A percentile compares a stretch with the other conserved stretches of the same genome.
phyloP scores from a whole-genome alignment of 2,329 filamentous ascomycete species.

The Lachnellula willkommii region DNA sequence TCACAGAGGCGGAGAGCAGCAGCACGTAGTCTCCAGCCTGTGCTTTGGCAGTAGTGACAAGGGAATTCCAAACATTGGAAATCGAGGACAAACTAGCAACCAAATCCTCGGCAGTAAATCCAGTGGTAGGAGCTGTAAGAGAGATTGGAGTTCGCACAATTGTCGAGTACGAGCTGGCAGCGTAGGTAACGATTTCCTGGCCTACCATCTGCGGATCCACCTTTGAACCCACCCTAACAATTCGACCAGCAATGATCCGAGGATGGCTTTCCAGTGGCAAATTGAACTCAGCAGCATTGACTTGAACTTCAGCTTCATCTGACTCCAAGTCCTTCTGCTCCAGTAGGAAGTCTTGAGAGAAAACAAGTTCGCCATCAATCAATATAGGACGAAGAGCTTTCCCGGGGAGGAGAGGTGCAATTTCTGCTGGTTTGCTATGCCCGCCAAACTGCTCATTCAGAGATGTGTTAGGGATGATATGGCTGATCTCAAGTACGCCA shows the following conservation, averaged over 20 bases:
- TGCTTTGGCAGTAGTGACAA: too few relatives aligned
- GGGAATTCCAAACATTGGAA: too few relatives aligned
- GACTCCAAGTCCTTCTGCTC: not conserved
- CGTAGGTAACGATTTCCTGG: not conserved
- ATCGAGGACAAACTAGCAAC: not conserved
- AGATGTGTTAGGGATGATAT: not conserved
- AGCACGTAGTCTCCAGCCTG: too few relatives aligned
- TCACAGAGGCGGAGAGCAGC: too few relatives aligned
- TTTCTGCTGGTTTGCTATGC: not conserved
- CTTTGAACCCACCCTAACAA: not conserved
- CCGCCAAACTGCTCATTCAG: not conserved
- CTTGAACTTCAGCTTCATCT: not conserved
- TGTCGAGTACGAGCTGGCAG: not conserved
- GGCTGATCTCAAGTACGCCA: slow-evolving; percentile 1
- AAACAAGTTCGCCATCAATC: not conserved
- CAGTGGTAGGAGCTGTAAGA: not conserved
- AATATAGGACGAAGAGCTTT: not conserved
- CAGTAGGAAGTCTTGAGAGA: not conserved
- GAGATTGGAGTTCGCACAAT: not conserved
- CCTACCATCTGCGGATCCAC: slow-evolving; percentile 28
- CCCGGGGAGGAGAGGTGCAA: not conserved
- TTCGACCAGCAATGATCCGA: not conserved
- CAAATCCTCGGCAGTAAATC: not conserved
- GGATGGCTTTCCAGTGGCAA: not conserved
- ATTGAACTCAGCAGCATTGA: not conserved